Base-by-base conservation (phyloP, 1,284 basidiomycete species). In the Ceratorhiza oryzae-sativae region DNA sequence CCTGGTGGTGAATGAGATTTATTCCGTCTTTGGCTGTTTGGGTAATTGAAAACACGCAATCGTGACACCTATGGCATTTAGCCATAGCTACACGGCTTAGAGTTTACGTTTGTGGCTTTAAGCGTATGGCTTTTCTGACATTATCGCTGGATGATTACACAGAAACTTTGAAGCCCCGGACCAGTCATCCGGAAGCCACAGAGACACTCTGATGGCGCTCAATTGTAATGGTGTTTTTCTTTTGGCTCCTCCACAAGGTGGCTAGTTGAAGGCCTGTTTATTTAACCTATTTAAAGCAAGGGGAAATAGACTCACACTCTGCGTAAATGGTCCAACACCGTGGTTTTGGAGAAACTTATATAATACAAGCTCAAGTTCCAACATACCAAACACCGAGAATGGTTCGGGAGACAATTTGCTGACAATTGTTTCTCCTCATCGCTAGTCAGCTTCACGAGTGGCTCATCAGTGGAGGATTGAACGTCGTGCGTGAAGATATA, bases 401-500 rank as follows among this genome's bases (percentile, higher is more conserved):
- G 13, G 15, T 18, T 12, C 32, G 30, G 36, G 36, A 39, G 6
- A 53, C 18, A 34, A 34, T 36, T 3, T 13, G 30, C 1, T 15
- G 30, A 1, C 18, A 32, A 6, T 32, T 30, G 1, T 27, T 30
- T 27, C 10, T 42, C 59, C 10, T 46, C 59, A 15, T 46, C 23
- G 8, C 23, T 32, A 13, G 59, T 42, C 42, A 61, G 18, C 41
- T n/a, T 61, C 25, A 46, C 42, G 13, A 61, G 18, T 9, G 41
- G 59, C 23, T 46, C 42, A 8, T 45, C 18, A 3, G 41, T 3
- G 51, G 23, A 15, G 1, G 39, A 13, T 9, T 55, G 23, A 51
- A 42, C 30, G 25, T 56, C 36, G 39, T 67, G 63, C n/a, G 23
- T 67, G 36, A 42, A 55, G 15, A 55, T 9, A 32, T 53, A 45